Evolutionary conservation across 2,329 filamentous ascomycete genomes (phyloP), one percentile per base, ranked within the genome.

Genomic region (Trichoderma cornu-damae): DNA sequence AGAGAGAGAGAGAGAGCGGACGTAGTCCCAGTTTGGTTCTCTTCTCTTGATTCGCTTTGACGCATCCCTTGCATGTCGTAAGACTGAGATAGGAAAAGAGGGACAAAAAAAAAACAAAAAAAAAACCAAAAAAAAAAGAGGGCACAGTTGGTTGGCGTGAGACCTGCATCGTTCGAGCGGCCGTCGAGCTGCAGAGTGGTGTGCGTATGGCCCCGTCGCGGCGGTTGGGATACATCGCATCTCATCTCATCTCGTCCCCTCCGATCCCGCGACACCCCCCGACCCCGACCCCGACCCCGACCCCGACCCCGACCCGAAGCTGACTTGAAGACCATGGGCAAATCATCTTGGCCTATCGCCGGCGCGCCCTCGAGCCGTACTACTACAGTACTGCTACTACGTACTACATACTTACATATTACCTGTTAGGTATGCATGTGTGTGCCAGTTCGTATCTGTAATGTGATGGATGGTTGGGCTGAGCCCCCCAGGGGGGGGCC

Each of bases 91-190:
- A 43, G 18, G 9, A 28, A 26, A 28, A 38, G 14, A 4, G 6
- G 11, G 32, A 34, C n/a, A n/a, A n/a, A n/a, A n/a, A n/a, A n/a
- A n/a, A n/a, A n/a, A n/a, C n/a, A n/a, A n/a, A n/a, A n/a, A n/a
- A n/a, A n/a, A n/a, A n/a, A n/a, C n/a, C n/a, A n/a, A n/a, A n/a
- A n/a, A n/a, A n/a, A n/a, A 34, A 37, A 8, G 40, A 43, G 12
- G 40, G 3, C 6, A 38, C 11, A 28, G 12, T 11, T 30, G 28
- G 48, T n/a, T n/a, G n/a, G 28, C 37, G 32, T 55, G 42, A 55
- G 52, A 38, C 52, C 7, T 46, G 40, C 50, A 55, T 47, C 30
- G 26, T 11, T n/a, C 46, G n/a, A 38, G 32, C 52, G 40, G 42
- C 32, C 42, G 42, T 37, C 30, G 52, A 47, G 34, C 24, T 46